Conservation (phyloP, 371 early-diverging fungal genomes). For the Actinomortierella wolfii region DNA sequence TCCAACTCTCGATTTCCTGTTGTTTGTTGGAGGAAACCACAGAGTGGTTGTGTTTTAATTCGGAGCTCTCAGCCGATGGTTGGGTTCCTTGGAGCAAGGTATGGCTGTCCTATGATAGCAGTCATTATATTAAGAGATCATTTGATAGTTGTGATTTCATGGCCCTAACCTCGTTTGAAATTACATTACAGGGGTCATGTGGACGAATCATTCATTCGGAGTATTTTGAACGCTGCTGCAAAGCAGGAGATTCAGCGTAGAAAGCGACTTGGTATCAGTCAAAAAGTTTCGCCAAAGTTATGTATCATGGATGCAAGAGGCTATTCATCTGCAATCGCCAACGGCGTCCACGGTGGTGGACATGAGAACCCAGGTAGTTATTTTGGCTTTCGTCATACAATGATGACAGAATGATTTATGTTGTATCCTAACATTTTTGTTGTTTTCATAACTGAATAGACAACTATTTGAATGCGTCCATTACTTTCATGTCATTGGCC, state of each 20-base stretch:
- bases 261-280: background rate
- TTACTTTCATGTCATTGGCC: slow-evolving; percentile 37
- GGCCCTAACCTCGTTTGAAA: background rate
- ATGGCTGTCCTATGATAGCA: background rate
- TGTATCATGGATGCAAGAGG: slow-evolving; percentile 51
- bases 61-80: slow-evolving; percentile 45
- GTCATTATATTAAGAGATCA: too few species aligned
- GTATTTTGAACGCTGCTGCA: slow-evolving; percentile 24
- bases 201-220: slow-evolving; percentile 31
- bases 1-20: slow-evolving; percentile 34
- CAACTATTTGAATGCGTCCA: slow-evolving; percentile 44
- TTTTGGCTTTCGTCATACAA: background rate
- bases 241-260: slow-evolving; percentile 5
- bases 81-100: slow-evolving; percentile 39
- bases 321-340: slow-evolving; percentile 42
- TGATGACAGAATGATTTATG: background rate
- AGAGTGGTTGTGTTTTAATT: slow-evolving; percentile 22
- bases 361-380: slow-evolving; percentile 48
- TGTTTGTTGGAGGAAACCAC: slow-evolving; percentile 33
- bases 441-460: slow-evolving; percentile 18
- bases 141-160: background rate
- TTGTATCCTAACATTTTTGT: background rate
- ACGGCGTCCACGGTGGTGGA: slow-evolving; percentile 46
- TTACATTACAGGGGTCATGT: slow-evolving; percentile 19
- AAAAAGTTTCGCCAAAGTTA: slow-evolving; percentile 18